Base-by-base conservation (phyloP, 805 yeast species). In the Suhomyces xylopsoci region DNA sequence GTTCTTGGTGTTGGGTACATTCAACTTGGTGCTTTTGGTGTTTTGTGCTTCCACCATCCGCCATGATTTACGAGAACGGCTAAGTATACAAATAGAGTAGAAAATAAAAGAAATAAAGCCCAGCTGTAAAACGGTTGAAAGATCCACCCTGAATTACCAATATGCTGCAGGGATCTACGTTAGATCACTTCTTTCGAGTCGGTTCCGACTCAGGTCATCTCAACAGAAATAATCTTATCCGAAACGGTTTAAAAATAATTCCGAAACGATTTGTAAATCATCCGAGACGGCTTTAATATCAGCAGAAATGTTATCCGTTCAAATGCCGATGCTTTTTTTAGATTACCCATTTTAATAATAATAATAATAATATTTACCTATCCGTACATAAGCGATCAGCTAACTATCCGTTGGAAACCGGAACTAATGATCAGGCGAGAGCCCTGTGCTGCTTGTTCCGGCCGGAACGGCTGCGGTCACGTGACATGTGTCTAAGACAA, bases 1-100 rank as follows among this genome's bases (percentile, higher is more conserved):
- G 3, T 86, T 87, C 59, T 61, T 81, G 20, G 64, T 84, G 7
- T 67, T 84, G 54, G 81, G 81, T 0, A 14, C 65, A 3, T 74
- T 83, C 51, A 63, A 71, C 51, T 38, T 60, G 46, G 51, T 61
- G 6, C 57, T 73, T 42, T 56, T 70, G 57, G 56, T 59, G 8
- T 47, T 25, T 10, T 41, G 49, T 48, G 19, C 40, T 8, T 24
- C 51, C 41, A 20, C 19, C 26, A 47, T 47, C 9, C 22, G 40
- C n/a, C 8, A 30, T 12, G 42, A 32, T 20, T 5, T 46, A 14
- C 45, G 45, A 20, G 17, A n/a, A 42, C 45, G 30, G 17, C 3
- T 38, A 19, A 38, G 17, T 38, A 17, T 38, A 8, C 14, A 10
- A 8, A 17, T 38, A 38, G 42, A 38, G 17, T 38, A 38, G 20